Evolutionary conservation across 257 asterid species (phyloP), one percentile per base, ranked within the genome.

Genomic region (Leonotis leonurus): DNA sequence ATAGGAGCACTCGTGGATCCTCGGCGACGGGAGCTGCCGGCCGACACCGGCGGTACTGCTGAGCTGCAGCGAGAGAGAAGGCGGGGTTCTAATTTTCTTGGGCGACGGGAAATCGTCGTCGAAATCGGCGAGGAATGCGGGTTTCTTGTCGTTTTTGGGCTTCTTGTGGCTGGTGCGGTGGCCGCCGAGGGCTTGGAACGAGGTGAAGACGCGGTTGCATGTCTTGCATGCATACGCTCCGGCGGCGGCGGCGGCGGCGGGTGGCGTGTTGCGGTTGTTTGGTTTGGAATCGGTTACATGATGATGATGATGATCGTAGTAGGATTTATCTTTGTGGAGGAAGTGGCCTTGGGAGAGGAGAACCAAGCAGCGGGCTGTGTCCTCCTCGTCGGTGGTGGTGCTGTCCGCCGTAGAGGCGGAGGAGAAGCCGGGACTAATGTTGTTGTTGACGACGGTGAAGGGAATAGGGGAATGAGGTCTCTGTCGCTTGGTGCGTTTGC

Each of bases 91-190:
- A n/a, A n/a, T n/a, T 62, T 61, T 72, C 69, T 55, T 63, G 46
- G 65, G 55, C 56, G 70, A 53, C 3, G 70, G 62, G 26, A 66
- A 74, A 46, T 71, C 78, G 6, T 76, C 83, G 24, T 68, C 78
- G 30, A 50, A 56, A 6, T 73, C 70, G 3, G 62, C 68, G 13
- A 35, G 13, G 10, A 46, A 0, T 3, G 54, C 40, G 0, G 29
- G 1, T 16, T 61, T 68, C 8, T 74, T 58, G 36, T 62, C 75
- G 68, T 60, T 59, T 10, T 73, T 80, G 3, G 81, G 76, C 61
- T 80, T 83, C 70, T 78, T 83, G 32, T 83, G 90, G 80, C 90
- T 80, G 1, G 90, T 81, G 13, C 90, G 69, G 74, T 80, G 90
- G 65, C 90, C 90, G 4, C 90, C 90, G 0, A 83, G 75, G 36